Conservation (phyloP, 805 yeast genomes). For the Komagataella phaffii region DNA sequence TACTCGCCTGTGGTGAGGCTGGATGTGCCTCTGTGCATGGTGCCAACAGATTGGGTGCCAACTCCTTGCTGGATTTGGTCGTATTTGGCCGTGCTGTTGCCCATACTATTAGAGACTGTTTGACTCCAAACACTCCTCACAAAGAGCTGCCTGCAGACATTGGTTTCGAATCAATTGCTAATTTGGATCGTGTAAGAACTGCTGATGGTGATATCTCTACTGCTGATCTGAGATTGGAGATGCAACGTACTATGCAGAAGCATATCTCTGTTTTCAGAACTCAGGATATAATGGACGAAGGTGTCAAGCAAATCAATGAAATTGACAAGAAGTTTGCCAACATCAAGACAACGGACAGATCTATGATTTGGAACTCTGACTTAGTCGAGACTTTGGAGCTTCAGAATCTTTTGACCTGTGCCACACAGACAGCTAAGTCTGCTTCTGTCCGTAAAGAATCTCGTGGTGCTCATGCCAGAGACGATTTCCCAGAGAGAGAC, state of each 20-base stretch:
- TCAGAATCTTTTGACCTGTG: conserved; percentile 94
- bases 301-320: conserved; percentile 65
- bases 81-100: conserved; percentile 98
- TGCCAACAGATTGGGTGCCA: conserved; percentile 98
- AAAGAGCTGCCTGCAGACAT: conserved; percentile 72
- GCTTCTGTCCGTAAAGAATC: conserved; percentile 96
- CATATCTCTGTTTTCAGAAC: conserved; percentile 96
- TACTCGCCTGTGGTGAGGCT: conserved; percentile 96
- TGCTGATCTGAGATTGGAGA: conserved; percentile 76
- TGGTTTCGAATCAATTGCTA: conserved; percentile 82
- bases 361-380: conserved; percentile 98
- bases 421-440: conserved; percentile 85
- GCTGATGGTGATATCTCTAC: conserved; percentile 76
- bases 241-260: conserved; percentile 94
- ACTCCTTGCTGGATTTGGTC: conserved; percentile 90
- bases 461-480: conserved; percentile 99
- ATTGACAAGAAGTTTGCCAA: conserved; percentile 66
- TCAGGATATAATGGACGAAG: conserved; percentile 82
- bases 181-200: conserved; percentile 78
- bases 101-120: conserved; percentile 73
- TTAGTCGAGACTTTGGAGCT: conserved; percentile 91
- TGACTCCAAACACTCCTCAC: conserved; percentile 83
- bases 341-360: conserved; percentile 84
- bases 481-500: conserved; percentile 92
- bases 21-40: conserved; percentile 99